Conservation (phyloP, 768 basidiomycete species). For the Psilocybe subaeruginosa region DNA sequence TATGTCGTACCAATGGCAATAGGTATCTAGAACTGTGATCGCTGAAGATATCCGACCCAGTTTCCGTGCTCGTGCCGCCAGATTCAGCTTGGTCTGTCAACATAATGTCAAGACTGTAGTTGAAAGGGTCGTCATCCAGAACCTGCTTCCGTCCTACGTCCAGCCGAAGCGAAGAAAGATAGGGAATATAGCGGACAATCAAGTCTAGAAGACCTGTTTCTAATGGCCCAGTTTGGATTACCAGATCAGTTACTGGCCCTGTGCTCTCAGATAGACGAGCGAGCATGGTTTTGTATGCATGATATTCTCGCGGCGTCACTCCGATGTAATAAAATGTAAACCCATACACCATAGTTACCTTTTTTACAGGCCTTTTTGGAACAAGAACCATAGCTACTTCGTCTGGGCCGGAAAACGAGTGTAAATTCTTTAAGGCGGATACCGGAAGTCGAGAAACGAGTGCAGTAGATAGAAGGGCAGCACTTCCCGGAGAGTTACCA, state of each 20-base stretch:
- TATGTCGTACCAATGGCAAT: neutral
- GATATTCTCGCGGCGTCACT: neutral
- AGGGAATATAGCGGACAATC: neutral
- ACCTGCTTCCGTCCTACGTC: neutral
- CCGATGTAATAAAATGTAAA: too few species aligned
- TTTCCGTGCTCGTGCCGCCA: neutral
- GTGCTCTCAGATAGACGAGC: neutral
- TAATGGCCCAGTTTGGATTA: neutral
- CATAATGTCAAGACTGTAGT: neutral
- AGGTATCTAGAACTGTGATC: neutral
- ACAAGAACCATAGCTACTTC: neutral
- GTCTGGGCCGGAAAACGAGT: neutral
- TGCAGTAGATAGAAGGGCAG: neutral
- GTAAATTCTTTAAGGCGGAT: neutral
- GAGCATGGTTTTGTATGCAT: neutral
- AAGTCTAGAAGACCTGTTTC: neutral
- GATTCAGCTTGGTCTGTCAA: neutral
- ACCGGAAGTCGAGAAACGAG: neutral
- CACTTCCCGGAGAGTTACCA: neutral
- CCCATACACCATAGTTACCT: neutral
- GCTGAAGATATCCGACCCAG: too few species aligned
- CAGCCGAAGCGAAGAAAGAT: neutral
- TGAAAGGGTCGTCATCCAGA: neutral
- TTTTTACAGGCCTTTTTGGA: constrained; percentile 1
- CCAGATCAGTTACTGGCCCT: neutral